Conservation (phyloP, 495 filamentous ascomycete species). For the Lepraria neglecta region DNA sequence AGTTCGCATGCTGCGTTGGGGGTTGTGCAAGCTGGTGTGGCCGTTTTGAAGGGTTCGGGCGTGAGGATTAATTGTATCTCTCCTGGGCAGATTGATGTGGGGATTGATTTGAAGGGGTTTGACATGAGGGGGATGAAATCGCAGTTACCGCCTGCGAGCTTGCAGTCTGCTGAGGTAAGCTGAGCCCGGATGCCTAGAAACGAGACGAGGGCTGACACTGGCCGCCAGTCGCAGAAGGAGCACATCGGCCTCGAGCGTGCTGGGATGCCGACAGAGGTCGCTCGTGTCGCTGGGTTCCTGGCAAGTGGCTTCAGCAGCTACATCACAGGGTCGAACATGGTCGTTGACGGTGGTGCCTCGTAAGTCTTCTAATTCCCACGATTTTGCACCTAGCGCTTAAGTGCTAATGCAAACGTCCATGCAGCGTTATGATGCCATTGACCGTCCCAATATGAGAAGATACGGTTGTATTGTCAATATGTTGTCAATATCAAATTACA, state of each 20-base stretch:
- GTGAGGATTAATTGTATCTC: slow-evolving; percentile 56
- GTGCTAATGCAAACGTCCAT: not conserved
- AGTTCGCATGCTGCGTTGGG: slow-evolving; percentile 52
- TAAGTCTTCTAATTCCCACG: slow-evolving; percentile 20
- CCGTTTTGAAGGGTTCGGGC: slow-evolving; percentile 50
- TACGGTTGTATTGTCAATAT: too few species aligned
- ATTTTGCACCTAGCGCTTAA: too few species aligned
- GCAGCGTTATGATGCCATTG: slow-evolving; percentile 22
- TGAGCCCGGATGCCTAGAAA: not conserved
- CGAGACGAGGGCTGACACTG: not conserved
- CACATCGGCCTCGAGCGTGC: slow-evolving; percentile 44
- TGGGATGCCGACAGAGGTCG: slow-evolving; percentile 50
- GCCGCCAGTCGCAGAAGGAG: slow-evolving; percentile 34
- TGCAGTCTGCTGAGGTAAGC: slow-evolving; percentile 46
- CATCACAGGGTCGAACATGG: slow-evolving; percentile 47
- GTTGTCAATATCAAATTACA: too few species aligned
- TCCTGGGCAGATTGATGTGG: slow-evolving; percentile 53
- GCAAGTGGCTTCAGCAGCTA: slow-evolving; percentile 53
- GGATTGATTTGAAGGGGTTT: slow-evolving; percentile 48
- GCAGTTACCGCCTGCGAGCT: slow-evolving; percentile 49
- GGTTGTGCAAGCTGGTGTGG: slow-evolving; percentile 52
- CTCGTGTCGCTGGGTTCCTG: slow-evolving; percentile 51
- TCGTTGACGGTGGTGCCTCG: slow-evolving; percentile 53
- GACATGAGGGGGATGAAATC: slow-evolving; percentile 49
- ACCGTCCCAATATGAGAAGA: slow-evolving; percentile 19